phyloP scores from a whole-genome alignment of 805 yeast genomes.

The Kockiozyma suomiensis region DNA sequence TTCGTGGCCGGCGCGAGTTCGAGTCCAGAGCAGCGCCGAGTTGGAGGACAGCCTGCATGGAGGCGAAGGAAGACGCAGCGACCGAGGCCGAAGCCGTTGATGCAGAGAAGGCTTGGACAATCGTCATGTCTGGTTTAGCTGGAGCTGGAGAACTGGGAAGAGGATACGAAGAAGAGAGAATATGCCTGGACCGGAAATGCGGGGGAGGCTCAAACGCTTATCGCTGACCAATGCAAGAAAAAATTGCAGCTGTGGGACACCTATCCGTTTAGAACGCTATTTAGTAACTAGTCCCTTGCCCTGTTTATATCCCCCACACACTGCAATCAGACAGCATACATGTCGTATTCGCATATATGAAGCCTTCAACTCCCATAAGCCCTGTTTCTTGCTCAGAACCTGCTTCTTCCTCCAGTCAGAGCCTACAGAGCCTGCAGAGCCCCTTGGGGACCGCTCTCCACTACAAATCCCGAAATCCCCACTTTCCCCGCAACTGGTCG shows the following conservation, averaged over 20 bases:
- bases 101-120: conserved; percentile 14
- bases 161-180: neutral
- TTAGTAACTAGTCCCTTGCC: too few relatives aligned
- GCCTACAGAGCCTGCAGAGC: neutral
- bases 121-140: neutral
- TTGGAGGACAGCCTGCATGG: conserved; percentile 22
- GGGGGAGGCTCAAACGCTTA: too few relatives aligned
- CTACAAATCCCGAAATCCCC: neutral
- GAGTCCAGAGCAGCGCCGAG: conserved; percentile 11
- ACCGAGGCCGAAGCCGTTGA: conserved; percentile 13
- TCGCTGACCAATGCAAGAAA: too few relatives aligned
- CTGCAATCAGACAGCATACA: too few relatives aligned
- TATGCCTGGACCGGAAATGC: neutral
- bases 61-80: conserved; percentile 9
- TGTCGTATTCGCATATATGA: too few relatives aligned
- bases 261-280: too few relatives aligned
- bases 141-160: neutral
- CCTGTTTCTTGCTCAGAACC: too few relatives aligned
- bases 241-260: too few relatives aligned
- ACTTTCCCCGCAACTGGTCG: neutral
- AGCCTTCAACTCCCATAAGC: too few relatives aligned
- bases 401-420: too few relatives aligned
- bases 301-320: too few relatives aligned
- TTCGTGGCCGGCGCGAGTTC: conserved; percentile 15
- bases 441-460: neutral